Conservation (phyloP, 2,329 filamentous ascomycete species). For the Phoma herbarum region DNA sequence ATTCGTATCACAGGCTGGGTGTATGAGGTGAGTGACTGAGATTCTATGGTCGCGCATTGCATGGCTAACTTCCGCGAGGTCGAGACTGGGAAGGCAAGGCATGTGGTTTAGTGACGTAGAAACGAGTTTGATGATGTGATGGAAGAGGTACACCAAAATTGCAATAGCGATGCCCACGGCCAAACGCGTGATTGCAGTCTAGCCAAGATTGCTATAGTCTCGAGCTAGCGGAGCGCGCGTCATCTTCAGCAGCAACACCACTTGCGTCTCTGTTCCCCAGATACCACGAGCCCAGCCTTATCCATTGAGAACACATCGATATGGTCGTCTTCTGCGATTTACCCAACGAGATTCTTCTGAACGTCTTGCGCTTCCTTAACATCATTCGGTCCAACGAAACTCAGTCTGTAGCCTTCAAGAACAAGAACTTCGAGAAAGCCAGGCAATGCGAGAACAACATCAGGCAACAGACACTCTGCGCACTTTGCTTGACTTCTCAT, state of each 20-base stretch:
- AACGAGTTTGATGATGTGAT: neutral
- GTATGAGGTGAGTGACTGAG: slow-evolving; percentile 62
- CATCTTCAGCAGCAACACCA: neutral
- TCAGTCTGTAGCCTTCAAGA: slow-evolving; percentile 31
- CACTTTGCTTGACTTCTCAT: slow-evolving; percentile 32
- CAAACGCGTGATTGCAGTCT: neutral
- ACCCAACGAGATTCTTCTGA: slow-evolving; percentile 38
- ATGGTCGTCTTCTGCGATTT: slow-evolving; percentile 20
- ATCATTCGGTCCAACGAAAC: slow-evolving; percentile 34
- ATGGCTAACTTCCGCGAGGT: slow-evolving; percentile 52
- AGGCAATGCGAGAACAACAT: slow-evolving; percentile 38
- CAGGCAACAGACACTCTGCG: slow-evolving; percentile 28
- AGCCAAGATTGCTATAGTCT: neutral
- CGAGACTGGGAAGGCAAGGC: slow-evolving; percentile 70
- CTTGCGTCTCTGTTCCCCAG: neutral
- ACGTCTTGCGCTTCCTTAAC: slow-evolving; percentile 26
- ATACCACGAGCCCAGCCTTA: neutral
- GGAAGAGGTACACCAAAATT: too few species aligned
- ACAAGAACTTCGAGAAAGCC: slow-evolving; percentile 25
- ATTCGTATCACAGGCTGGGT: slow-evolving; percentile 76
- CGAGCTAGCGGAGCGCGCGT: neutral
- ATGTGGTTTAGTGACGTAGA: slow-evolving; percentile 48
- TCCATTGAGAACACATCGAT: too few species aligned
- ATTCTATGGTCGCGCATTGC: neutral
- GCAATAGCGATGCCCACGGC: too few species aligned